Percentiles rank a stretch among this genome's conserved stretches.
phyloP scores from a whole-genome alignment of 1,139 yeast species.

The Petasospora rhodanensis region DNA sequence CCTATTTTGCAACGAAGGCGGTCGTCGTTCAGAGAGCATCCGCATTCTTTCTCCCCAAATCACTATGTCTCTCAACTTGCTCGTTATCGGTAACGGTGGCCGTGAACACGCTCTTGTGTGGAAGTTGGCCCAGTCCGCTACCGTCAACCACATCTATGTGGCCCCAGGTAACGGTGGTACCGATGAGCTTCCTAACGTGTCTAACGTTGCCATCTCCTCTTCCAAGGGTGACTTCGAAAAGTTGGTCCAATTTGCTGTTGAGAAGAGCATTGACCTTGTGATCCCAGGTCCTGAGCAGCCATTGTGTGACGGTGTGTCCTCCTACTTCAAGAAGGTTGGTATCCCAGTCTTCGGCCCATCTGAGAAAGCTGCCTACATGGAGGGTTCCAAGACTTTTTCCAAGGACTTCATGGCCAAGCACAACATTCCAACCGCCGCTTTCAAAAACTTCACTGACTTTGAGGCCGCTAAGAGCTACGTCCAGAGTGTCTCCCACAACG shows the following conservation, averaged over 20 bases:
- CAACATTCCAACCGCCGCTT: constrained; percentile 90
- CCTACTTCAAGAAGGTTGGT: constrained; percentile 68
- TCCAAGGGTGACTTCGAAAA: constrained; percentile 55
- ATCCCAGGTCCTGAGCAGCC: constrained; percentile 99
- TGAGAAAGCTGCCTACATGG: constrained; percentile 86
- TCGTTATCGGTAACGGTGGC: constrained; percentile 96
- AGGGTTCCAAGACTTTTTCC: constrained; percentile 94
- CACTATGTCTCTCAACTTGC: constrained; percentile 50
- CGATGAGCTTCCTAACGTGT: constrained; percentile 51
- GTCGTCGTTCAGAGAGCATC: too few species aligned
- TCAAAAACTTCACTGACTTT: constrained; percentile 72
- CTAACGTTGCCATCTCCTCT: constrained; percentile 65
- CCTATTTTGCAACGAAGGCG: too few species aligned
- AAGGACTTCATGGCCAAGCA: constrained; percentile 92
- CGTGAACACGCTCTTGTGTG: constrained; percentile 97
- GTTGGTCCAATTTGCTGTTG: constrained; percentile 63
- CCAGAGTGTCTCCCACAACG: constrained; percentile 59
- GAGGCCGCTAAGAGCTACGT: constrained; percentile 73
- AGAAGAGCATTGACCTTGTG: constrained; percentile 65
- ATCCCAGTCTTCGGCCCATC: constrained; percentile 97
- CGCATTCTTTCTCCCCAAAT: constrained; percentile 1
- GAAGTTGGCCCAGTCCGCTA: constrained; percentile 77
- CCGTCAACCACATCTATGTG: constrained; percentile 71
- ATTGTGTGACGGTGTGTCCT: constrained; percentile 84
- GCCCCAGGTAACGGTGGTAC: constrained; percentile 99